Percentiles rank a stretch among this genome's conserved stretches.
Evolutionary conservation across 2,329 filamentous ascomycete genomes (phyloP).

Genomic region (Neonectria magnoliae): DNA sequence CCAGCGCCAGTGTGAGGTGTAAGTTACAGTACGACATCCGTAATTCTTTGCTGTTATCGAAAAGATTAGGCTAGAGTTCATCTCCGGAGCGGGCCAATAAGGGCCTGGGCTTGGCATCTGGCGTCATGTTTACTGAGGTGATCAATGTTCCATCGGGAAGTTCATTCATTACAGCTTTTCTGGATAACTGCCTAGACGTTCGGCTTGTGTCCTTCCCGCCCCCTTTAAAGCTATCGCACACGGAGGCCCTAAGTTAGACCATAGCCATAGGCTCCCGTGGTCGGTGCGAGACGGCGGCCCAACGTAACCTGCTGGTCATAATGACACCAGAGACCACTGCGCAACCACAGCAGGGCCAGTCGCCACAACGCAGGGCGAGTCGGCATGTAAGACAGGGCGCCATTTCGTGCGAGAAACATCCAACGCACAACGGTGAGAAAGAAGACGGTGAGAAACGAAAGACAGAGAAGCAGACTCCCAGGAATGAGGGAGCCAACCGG

Average conservation of each 20-base stretch:
- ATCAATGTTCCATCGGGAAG: neutral
- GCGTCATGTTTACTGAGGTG: neutral
- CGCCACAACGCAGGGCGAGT: neutral
- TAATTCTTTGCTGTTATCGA: neutral
- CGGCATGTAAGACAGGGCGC: neutral
- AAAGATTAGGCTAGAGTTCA: neutral
- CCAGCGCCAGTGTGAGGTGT: neutral
- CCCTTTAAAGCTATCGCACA: neutral
- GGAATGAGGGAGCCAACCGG: conserved; percentile 21
- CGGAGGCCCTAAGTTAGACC: neutral
- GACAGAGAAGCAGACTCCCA: neutral
- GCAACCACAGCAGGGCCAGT: neutral
- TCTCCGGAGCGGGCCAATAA: neutral
- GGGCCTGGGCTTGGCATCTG: neutral
- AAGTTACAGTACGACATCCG: neutral
- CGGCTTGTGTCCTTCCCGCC: neutral
- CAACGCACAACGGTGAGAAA: neutral
- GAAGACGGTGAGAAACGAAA: neutral
- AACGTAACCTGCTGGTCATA: neutral
- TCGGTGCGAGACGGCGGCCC: neutral
- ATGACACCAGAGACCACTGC: neutral
- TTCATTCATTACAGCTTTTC: neutral
- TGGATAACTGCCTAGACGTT: conserved; percentile 1
- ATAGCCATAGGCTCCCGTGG: neutral
- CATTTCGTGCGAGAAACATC: neutral